These are phyloP conservation scores for Cucurbita argyrosperma DNA, from an alignment of 306 rosid genomes.

Conservation along the genomic window DNA sequence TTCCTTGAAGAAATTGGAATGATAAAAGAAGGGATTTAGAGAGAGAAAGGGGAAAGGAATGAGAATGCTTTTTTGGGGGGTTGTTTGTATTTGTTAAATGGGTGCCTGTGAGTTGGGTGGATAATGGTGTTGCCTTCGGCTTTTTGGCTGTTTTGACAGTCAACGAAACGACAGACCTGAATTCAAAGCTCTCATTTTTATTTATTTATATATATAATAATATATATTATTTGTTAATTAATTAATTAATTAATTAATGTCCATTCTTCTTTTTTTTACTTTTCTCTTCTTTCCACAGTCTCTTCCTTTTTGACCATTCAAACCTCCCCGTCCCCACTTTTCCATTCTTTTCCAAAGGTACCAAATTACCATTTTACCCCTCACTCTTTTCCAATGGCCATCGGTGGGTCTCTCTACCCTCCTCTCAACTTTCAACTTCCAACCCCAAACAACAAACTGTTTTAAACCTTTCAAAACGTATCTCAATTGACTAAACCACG, in stretches of 20 bases:
- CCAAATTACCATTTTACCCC: background rate
- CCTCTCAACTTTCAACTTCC: background rate
- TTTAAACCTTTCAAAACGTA: background rate
- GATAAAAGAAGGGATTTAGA: background rate
- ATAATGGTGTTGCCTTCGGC: slow-evolving; percentile 1
- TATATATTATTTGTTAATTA: background rate
- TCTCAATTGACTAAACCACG: background rate
- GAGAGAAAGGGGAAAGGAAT: background rate
- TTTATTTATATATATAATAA: background rate
- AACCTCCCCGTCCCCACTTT: slow-evolving; percentile 6
- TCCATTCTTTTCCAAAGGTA: background rate
- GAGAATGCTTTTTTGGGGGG: background rate
- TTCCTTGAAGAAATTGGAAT: background rate
- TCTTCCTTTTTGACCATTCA: slow-evolving; percentile 56
- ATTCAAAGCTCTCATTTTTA: slow-evolving; percentile 13
- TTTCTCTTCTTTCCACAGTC: slow-evolving; percentile 23
- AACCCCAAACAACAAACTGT: background rate
- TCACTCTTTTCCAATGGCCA: background rate
- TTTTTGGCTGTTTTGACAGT: slow-evolving; percentile 12
- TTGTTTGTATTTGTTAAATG: slow-evolving; percentile 11
- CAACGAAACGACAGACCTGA: slow-evolving; percentile 16
- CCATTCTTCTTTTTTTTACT: background rate
- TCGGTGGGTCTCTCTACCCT: too few species aligned
- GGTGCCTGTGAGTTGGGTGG: slow-evolving; percentile 13
- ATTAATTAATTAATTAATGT: background rate